These are phyloP conservation scores for Nicotiana noctiflora DNA, from an alignment of 257 asterid genomes.

Conservation along the genomic window DNA sequence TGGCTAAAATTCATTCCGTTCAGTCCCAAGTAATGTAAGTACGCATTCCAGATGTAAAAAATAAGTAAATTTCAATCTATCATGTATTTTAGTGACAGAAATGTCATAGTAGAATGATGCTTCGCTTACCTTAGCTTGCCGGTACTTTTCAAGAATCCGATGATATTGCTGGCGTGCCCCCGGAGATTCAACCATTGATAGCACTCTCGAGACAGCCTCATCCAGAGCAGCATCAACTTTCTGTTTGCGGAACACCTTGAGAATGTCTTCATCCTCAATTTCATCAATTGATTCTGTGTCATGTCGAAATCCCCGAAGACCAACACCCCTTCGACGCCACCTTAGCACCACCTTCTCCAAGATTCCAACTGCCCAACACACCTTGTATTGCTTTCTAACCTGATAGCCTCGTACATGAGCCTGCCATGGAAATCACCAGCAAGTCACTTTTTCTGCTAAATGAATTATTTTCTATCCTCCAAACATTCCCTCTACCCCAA, in stretches of 20 bases:
- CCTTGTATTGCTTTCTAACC: slow-evolving; percentile 65
- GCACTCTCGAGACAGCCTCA: slow-evolving; percentile 84
- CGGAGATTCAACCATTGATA: slow-evolving; percentile 81
- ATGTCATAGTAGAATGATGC: background rate
- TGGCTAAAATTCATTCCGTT: background rate
- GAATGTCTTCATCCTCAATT: slow-evolving; percentile 69
- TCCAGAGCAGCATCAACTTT: slow-evolving; percentile 75
- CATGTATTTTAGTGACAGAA: background rate
- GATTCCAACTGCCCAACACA: slow-evolving; percentile 91
- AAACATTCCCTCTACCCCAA: background rate
- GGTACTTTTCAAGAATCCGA: slow-evolving; percentile 70
- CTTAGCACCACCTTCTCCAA: slow-evolving; percentile 84
- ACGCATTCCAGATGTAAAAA: background rate
- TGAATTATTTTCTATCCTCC: background rate
- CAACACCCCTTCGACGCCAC: slow-evolving; percentile 87
- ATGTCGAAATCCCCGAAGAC: slow-evolving; percentile 66
- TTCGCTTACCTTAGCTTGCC: slow-evolving; percentile 73
- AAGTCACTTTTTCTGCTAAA: slow-evolving; percentile 9
- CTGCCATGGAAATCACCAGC: slow-evolving; percentile 29
- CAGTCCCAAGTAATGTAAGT: background rate
- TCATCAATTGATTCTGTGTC: slow-evolving; percentile 51
- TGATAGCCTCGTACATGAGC: slow-evolving; percentile 97
- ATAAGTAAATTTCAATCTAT: background rate
- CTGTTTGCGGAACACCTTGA: slow-evolving; percentile 73
- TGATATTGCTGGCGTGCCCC: slow-evolving; percentile 84